Percentiles rank a stretch among this genome's conserved stretches.
These are phyloP conservation scores for Mycena chlorophos DNA, from an alignment of 768 basidiomycete species.

Conservation along the genomic window DNA sequence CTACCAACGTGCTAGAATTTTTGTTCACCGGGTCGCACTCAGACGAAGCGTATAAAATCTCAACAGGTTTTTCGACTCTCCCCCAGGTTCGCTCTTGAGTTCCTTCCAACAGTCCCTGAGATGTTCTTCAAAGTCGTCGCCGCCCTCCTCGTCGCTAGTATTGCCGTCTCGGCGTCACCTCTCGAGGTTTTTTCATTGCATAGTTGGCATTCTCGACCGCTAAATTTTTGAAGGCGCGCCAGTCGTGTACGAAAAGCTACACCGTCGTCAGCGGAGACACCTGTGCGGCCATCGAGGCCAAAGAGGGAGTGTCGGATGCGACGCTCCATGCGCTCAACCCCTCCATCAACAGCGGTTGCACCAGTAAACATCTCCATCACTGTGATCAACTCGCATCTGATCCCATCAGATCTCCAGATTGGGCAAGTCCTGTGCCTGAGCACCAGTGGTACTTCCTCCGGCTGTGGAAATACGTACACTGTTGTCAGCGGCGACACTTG, in stretches of 20 bases:
- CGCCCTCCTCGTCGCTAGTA: constrained; percentile 7
- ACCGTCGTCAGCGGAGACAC: constrained; percentile 14
- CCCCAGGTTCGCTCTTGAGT: neutral
- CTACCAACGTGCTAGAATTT: no score
- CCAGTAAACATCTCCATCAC: constrained; percentile 4
- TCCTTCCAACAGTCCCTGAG: neutral
- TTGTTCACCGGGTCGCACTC: no score
- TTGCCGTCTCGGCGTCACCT: constrained; percentile 11
- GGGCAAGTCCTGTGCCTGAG: constrained; percentile 10
- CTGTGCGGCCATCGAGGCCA: constrained; percentile 9
- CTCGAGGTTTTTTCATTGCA: constrained; percentile 7
- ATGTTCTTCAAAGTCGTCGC: constrained; percentile 10
- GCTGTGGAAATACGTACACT: neutral
- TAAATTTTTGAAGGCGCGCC: constrained; percentile 6
- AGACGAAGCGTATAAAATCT: constrained; percentile 2
- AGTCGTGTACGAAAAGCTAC: constrained; percentile 2
- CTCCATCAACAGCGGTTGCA: constrained; percentile 14
- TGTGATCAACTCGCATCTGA: neutral
- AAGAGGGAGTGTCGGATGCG: constrained; percentile 6
- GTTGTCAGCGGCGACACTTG: constrained; percentile 5
- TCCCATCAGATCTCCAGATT: constrained; percentile 3
- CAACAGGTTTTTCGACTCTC: neutral
- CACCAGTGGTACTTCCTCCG: neutral
- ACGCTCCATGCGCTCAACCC: constrained; percentile 12
- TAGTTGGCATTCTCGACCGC: neutral